Evolutionary conservation across 2,329 filamentous ascomycete genomes (phyloP).

Genomic region (Trichothecium sympodiale): DNA sequence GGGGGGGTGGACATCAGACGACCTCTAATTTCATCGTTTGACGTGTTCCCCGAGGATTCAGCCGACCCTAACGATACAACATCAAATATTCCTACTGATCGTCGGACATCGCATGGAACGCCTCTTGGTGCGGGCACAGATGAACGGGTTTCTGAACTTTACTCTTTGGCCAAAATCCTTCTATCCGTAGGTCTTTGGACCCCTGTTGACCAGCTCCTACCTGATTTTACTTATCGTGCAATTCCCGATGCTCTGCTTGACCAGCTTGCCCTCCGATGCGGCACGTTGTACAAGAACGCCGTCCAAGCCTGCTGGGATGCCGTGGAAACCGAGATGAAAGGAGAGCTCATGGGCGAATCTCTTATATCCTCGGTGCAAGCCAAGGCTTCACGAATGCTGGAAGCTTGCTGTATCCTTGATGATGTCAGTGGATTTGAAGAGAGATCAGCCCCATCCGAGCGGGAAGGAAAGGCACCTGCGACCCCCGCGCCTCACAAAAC

Average conservation of each 20-base stretch:
- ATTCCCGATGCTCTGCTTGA: slow-evolving; percentile 51
- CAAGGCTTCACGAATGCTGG: slow-evolving; percentile 44
- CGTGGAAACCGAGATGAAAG: slow-evolving; percentile 50
- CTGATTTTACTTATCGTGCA: slow-evolving; percentile 31
- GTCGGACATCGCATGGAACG: slow-evolving; percentile 36
- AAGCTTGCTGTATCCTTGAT: slow-evolving; percentile 50
- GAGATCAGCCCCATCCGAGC: slow-evolving; percentile 11
- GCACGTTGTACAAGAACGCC: slow-evolving; percentile 64
- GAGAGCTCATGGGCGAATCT: slow-evolving; percentile 33
- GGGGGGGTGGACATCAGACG: slow-evolving; percentile 51
- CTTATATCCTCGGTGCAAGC: slow-evolving; percentile 42
- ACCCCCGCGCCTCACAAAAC: no score
- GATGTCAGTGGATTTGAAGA: slow-evolving; percentile 46
- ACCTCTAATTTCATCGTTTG: slow-evolving; percentile 63
- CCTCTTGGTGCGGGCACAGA: slow-evolving; percentile 38
- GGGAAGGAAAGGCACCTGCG: no score
- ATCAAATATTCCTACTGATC: slow-evolving; percentile 40
- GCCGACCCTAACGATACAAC: slow-evolving; percentile 1
- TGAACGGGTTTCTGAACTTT: slow-evolving; percentile 54
- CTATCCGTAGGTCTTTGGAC: slow-evolving; percentile 69
- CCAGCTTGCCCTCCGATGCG: slow-evolving; percentile 56
- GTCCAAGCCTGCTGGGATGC: slow-evolving; percentile 61
- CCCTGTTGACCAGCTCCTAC: slow-evolving; percentile 44
- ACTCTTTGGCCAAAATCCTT: slow-evolving; percentile 61
- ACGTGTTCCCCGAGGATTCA: slow-evolving; percentile 44